phyloP scores from a whole-genome alignment of 306 rosid species.

The Citrullus mucosospermus region DNA sequence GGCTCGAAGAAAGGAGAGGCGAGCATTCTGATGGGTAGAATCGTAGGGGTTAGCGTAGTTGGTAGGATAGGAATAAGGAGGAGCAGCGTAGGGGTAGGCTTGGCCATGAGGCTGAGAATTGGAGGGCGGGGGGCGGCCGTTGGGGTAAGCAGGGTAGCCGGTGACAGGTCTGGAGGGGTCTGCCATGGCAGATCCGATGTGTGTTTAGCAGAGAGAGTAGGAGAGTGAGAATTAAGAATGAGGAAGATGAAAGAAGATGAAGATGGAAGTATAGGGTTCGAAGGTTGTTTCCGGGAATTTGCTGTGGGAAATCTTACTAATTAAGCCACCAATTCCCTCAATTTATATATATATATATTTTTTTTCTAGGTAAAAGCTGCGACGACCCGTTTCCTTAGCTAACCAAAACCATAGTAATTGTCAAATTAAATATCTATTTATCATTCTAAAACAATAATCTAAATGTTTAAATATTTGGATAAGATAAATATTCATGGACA shows the following conservation, averaged over 20 bases:
- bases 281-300: neutral
- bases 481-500: no score
- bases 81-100: constrained; percentile 38
- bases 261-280: constrained; percentile 1
- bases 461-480: no score
- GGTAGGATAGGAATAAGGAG: constrained; percentile 23
- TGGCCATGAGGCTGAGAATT: neutral
- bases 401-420: no score
- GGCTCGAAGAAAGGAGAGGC: constrained; percentile 44
- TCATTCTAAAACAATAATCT: no score
- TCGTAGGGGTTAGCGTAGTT: constrained; percentile 15
- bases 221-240: neutral
- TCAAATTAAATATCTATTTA: no score
- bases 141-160: constrained; percentile 55
- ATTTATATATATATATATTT: no score
- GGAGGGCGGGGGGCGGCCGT: constrained; percentile 19
- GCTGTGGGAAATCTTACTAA: neutral
- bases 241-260: neutral
- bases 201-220: neutral
- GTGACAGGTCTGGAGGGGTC: constrained; percentile 65
- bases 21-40: constrained; percentile 16
- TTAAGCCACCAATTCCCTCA: neutral
- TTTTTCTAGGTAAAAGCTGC: no score
- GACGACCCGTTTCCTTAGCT: no score
- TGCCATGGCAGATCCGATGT: constrained; percentile 21